Base-by-base conservation (phyloP, 1,284 basidiomycete species). In the Tremellales sp. region DNA sequence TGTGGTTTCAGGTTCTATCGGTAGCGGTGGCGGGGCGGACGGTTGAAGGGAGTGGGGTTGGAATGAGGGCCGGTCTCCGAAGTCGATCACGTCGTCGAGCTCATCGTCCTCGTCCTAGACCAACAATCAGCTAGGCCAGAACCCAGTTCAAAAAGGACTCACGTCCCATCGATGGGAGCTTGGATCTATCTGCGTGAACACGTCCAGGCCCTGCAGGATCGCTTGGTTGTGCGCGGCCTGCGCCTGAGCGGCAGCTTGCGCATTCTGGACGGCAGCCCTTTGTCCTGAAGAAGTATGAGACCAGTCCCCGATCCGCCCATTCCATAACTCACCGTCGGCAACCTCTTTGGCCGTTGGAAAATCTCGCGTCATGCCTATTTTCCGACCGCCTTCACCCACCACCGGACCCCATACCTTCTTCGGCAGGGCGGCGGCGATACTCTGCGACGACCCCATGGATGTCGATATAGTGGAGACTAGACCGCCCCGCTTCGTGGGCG, bases 121-220 rank as follows among this genome's bases (percentile, higher is more conserved):
- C 86, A 84, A 82, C 86, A 58, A 25, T 43, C 24, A 32, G 36
- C 14, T 12, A 45, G 32, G 25, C 25, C 16, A 33, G 35, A 34
- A 36, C 29, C 27, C 29, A 38, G 39, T 6, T 45, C 32, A 34
- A 38, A 22, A 6, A 16, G 2, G 13, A 77, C 86, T 60, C 50
- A 94, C 90, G 78, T 95, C 92, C 92, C 92, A 97, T 65, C 94
- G 89, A 66, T 91, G 87, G 4, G 86, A 83, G 63, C 92, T 91
- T 37, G 90, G 87, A 73, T 93, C 84, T 38, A 95, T 74, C 72
- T 94, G 91, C 2, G 89, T 83, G 70, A 97, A 97, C 2, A 88
- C 86, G 70, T 94, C 91, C n/a, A 78, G 53, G 10, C 68, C 71
- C 44, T 75, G 67, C 12, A 77, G 50, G 21, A 82, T 74, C 10